Evolutionary conservation across 1,139 yeast genomes (phyloP), one percentile per base, ranked within the genome.

Genomic region (Scheffersomyces quercinus): DNA sequence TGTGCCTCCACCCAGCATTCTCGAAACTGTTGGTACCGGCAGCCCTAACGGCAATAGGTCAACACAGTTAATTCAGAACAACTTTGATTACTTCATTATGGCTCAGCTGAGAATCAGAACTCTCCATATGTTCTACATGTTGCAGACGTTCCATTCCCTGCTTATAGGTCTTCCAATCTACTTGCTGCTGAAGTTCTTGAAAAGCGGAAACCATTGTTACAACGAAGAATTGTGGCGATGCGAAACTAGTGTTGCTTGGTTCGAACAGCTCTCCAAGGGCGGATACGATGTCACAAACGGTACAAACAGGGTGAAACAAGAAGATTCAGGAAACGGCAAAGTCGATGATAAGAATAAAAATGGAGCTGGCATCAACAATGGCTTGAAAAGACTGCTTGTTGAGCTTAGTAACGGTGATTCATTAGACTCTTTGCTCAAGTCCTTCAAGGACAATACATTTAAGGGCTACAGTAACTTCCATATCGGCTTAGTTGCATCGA

Each of bases 21-120:
- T 42, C 30, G 44, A 35, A 31, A 12, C 35, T 28, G 8, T 28
- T 30, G 38, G 39, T 29, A 24, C 44, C 8, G 39, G 47, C 29
- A 33, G 44, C 6, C 43, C 42, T 12, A 45, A 42, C 7, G 45
- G 43, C 16, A 46, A 50, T 29, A 44, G 40, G 10, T 42, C 41
- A 5, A 47, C 44, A 6, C 35, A 43, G 30, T 37, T 54, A n/a
- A 45, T 58, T 14, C 75, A 77, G 44, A 75, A 76, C 37, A 81
- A 83, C 55, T 87, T 83, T 70, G 83, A 85, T 44, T 88, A 88
- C 62, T 91, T 90, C 56, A 74, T 89, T 32, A 70, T 79, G 58
- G 87, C 90, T 0, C 97, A 91, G 65, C 82, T 93, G 34, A 76
- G 97, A 54, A 88, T 90, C 43, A 77, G 97, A 56, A 88, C 97